These are phyloP conservation scores for Herpomyces periplanetae DNA, from an alignment of 2,329 filamentous ascomycete genomes.

Conservation along the genomic window DNA sequence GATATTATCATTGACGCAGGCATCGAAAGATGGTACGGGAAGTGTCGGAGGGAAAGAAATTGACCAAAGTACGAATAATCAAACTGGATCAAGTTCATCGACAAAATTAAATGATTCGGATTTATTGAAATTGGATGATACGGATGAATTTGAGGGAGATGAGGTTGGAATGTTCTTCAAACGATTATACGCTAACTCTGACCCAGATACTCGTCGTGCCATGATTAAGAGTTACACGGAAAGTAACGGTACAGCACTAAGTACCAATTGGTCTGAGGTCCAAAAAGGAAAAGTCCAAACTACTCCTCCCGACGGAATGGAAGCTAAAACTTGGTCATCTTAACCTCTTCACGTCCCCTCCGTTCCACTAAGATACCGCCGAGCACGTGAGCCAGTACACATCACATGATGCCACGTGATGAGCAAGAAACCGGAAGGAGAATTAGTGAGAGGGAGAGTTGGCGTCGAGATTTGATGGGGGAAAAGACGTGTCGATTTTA, in stretches of 20 bases:
- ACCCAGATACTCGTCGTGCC: conserved; percentile 41
- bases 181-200: conserved; percentile 34
- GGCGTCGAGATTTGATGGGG: too few species aligned
- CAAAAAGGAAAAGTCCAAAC: conserved; percentile 27
- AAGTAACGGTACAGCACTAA: conserved; percentile 66
- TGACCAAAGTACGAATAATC: too few species aligned
- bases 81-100: too few species aligned
- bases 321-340: conserved; percentile 25
- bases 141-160: conserved; percentile 15
- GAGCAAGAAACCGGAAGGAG: too few species aligned
- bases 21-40: conserved; percentile 3
- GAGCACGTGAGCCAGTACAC: too few species aligned
- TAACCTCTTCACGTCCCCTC: too few species aligned
- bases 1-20: conserved; percentile 13
- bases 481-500: too few species aligned
- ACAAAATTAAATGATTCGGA: too few species aligned
- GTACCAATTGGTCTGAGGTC: conserved; percentile 67
- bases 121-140: conserved; percentile 14
- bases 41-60: too few species aligned
- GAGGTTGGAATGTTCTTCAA: conserved; percentile 59
- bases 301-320: conserved; percentile 31
- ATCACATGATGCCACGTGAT: too few species aligned
- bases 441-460: too few species aligned
- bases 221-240: conserved; percentile 96
- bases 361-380: too few species aligned